phyloP scores from a whole-genome alignment of 2,329 filamentous ascomycete genomes.

The Sporothrix variecibatus region DNA sequence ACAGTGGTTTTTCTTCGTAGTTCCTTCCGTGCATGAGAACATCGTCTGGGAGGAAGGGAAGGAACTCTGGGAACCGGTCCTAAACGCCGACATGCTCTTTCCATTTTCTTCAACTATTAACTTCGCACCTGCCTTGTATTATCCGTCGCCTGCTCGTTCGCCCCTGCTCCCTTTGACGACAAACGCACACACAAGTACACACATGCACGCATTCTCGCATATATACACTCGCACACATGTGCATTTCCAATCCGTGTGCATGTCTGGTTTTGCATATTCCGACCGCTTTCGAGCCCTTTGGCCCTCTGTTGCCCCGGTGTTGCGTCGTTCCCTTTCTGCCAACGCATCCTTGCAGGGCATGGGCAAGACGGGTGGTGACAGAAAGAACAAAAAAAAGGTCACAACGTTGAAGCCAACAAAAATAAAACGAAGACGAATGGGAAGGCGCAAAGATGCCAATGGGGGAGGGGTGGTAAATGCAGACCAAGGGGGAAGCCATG shows the following conservation, averaged over 20 bases:
- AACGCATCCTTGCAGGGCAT: slow-evolving; percentile 31
- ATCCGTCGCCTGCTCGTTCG: background rate
- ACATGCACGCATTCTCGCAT: background rate
- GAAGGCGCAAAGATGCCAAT: background rate
- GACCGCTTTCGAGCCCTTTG: background rate
- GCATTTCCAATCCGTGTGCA: background rate
- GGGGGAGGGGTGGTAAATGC: slow-evolving; percentile 19
- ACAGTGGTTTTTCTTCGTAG: background rate
- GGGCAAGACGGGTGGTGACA: slow-evolving; percentile 22
- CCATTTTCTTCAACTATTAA: background rate
- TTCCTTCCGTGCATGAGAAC: slow-evolving; percentile 11
- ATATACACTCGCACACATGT: background rate
- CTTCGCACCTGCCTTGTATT: background rate
- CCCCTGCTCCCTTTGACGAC: background rate
- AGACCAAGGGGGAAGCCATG: slow-evolving; percentile 36
- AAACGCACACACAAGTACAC: background rate
- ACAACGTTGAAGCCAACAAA: background rate
- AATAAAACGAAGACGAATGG: background rate
- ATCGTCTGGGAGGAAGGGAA: background rate
- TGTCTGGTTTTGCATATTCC: background rate
- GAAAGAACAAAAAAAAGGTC: background rate
- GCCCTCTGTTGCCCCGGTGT: background rate
- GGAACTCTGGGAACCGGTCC: background rate
- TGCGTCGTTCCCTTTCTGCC: slow-evolving; percentile 26
- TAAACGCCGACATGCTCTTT: background rate